Evolutionary conservation across 257 asterid genomes (phyloP).

Genomic region (Eucommia ulmoides): DNA sequence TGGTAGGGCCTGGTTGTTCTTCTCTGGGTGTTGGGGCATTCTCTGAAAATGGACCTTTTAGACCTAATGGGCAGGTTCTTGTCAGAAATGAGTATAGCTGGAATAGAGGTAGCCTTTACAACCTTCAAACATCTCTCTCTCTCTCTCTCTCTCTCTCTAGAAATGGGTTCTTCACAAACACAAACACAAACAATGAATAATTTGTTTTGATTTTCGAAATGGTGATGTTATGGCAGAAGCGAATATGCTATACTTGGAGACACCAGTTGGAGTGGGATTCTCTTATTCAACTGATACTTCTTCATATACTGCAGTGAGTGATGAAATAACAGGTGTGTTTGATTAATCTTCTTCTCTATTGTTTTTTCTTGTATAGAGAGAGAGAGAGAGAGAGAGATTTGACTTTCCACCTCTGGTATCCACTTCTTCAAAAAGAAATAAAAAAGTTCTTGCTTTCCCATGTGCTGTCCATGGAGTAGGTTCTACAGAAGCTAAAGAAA

Average conservation of each 20-base stretch:
- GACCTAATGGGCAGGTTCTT: slow-evolving; percentile 40
- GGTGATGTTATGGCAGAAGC: slow-evolving; percentile 36
- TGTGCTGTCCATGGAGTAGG: too few relatives aligned
- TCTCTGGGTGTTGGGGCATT: slow-evolving; percentile 75
- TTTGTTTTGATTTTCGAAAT: too few relatives aligned
- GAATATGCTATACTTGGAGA: slow-evolving; percentile 56
- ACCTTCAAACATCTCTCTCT: too few relatives aligned
- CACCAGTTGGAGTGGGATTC: slow-evolving; percentile 68
- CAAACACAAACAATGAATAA: too few relatives aligned
- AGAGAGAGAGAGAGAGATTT: too few relatives aligned
- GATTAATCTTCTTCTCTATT: slow-evolving; percentile 2
- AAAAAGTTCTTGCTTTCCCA: too few relatives aligned
- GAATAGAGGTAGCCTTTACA: slow-evolving; percentile 70
- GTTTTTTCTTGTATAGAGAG: neutral
- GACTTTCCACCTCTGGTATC: too few relatives aligned
- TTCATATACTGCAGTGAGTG: slow-evolving; percentile 36
- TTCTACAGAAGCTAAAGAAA: too few relatives aligned
- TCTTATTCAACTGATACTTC: slow-evolving; percentile 41
- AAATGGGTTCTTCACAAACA: too few relatives aligned
- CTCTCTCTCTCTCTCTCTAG: too few relatives aligned
- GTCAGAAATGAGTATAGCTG: slow-evolving; percentile 49
- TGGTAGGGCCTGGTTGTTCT: slow-evolving; percentile 74
- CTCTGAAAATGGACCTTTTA: slow-evolving; percentile 71
- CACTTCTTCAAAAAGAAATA: too few relatives aligned
- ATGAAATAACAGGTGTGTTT: slow-evolving; percentile 41